Evolutionary conservation across 1,284 basidiomycete species (phyloP).

Genomic region (Ganoderma leucocontextum): DNA sequence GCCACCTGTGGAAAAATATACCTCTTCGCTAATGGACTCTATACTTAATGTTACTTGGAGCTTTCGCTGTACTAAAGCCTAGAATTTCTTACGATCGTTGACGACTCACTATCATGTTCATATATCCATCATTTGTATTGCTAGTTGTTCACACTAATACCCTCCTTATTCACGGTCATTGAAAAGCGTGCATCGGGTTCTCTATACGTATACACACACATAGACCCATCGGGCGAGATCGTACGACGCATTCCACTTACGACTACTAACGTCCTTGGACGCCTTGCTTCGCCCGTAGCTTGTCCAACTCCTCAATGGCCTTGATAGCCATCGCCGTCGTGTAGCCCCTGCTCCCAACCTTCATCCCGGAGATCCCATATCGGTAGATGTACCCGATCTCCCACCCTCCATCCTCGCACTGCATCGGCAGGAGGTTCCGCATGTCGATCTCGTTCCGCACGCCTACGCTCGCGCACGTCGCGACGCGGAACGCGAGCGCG

Average conservation of each 20-base stretch:
- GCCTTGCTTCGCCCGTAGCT: slow-evolving; percentile 4
- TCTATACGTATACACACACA: background rate
- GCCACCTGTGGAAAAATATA: background rate
- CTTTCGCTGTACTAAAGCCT: background rate
- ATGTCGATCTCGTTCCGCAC: slow-evolving; percentile 47
- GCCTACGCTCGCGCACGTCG: slow-evolving; percentile 41
- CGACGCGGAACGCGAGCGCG: slow-evolving; percentile 50
- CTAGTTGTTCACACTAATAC: background rate
- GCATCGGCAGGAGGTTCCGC: slow-evolving; percentile 47
- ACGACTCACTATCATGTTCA: background rate
- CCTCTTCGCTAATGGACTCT: background rate
- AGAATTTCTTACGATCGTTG: background rate
- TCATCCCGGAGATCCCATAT: slow-evolving; percentile 47
- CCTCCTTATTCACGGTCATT: background rate
- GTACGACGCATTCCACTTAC: background rate
- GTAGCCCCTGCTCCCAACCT: slow-evolving; percentile 54
- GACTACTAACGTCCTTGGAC: background rate
- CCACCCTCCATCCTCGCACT: slow-evolving; percentile 54
- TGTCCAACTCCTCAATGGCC: slow-evolving; percentile 35
- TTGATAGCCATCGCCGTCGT: slow-evolving; percentile 48
- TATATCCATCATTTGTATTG: background rate
- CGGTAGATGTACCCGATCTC: slow-evolving; percentile 53
- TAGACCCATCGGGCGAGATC: background rate
- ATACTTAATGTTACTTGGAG: background rate
- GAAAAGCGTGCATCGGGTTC: background rate